Conservation (phyloP, 1,139 yeast species). For the Blastobotrys buckinghamii region DNA sequence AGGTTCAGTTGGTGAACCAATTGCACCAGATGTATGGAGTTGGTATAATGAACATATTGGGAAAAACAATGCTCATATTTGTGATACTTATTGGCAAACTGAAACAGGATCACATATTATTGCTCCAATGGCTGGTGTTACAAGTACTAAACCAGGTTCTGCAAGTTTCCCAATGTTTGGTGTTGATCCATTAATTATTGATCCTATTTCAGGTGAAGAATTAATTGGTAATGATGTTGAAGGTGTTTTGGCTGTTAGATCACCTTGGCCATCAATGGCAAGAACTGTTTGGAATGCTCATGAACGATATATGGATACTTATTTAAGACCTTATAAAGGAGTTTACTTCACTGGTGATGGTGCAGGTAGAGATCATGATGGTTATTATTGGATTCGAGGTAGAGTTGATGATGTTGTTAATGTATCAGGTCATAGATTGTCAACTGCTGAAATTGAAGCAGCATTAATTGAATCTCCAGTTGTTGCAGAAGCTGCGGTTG, state of each 20-base stretch:
- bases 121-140: constrained; percentile 91
- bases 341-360: constrained; percentile 98
- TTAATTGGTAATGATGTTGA: constrained; percentile 76
- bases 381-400: constrained; percentile 97
- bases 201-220: constrained; percentile 85
- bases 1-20: constrained; percentile 99
- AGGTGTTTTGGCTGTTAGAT: constrained; percentile 87
- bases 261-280: constrained; percentile 98
- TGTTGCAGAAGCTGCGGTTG: constrained; percentile 92
- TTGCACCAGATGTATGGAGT: constrained; percentile 97
- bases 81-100: constrained; percentile 99
- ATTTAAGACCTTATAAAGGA: constrained; percentile 93
- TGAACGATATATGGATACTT: constrained; percentile 84
- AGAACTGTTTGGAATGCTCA: constrained; percentile 94
- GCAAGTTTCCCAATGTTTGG: constrained; percentile 97
- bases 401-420: constrained; percentile 98
- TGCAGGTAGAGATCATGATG: constrained; percentile 96
- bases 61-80: constrained; percentile 72
- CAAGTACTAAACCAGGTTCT: constrained; percentile 95
- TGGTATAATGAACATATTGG: constrained; percentile 96
- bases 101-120: constrained; percentile 96
- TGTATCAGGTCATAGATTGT: constrained; percentile 94
- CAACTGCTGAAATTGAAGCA: constrained; percentile 96
- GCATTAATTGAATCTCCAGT: constrained; percentile 73
- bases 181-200: constrained; percentile 81